A percentile compares a stretch with the other conserved stretches of the same genome.
Conservation (phyloP, 257 asterid species). For the Coffea canephora region DNA sequence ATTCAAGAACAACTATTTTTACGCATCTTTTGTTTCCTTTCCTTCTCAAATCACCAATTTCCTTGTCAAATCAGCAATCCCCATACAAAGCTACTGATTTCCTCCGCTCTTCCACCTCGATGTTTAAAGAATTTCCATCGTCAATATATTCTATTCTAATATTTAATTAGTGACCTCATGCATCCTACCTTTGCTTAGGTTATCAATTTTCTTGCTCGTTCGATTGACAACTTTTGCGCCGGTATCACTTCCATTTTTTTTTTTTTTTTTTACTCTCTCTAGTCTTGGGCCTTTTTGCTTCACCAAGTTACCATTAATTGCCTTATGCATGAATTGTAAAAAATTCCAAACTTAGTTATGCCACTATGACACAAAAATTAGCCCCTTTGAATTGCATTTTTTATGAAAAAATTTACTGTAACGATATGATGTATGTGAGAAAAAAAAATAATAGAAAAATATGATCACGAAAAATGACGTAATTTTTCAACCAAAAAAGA, state of each 20-base stretch:
- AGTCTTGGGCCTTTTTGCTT: not conserved
- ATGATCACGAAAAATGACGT: too few species aligned
- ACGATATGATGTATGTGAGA: too few species aligned
- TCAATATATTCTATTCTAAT: not conserved
- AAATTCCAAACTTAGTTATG: too few species aligned
- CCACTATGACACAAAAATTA: too few species aligned
- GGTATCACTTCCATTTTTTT: too few species aligned
- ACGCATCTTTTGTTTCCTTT: not conserved
- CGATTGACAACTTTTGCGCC: too few species aligned
- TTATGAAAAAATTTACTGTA: too few species aligned
- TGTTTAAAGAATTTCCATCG: too few species aligned
- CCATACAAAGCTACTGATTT: not conserved
- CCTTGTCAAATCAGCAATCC: not conserved
- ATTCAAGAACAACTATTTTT: not conserved
- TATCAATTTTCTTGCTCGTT: not conserved
- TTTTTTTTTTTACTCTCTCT: too few species aligned
- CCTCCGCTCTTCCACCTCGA: not conserved
- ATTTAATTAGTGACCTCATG: not conserved
- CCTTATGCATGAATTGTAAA: not conserved
- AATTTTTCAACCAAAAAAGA: too few species aligned
- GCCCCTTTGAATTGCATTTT: too few species aligned
- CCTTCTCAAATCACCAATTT: not conserved
- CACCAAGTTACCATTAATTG: not conserved
- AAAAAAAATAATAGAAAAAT: too few species aligned
- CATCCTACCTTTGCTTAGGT: not conserved